Percentiles rank a stretch among this genome's conserved stretches.
phyloP scores from a whole-genome alignment of 2,329 filamentous ascomycete species.

The Seiridium unicorne region DNA sequence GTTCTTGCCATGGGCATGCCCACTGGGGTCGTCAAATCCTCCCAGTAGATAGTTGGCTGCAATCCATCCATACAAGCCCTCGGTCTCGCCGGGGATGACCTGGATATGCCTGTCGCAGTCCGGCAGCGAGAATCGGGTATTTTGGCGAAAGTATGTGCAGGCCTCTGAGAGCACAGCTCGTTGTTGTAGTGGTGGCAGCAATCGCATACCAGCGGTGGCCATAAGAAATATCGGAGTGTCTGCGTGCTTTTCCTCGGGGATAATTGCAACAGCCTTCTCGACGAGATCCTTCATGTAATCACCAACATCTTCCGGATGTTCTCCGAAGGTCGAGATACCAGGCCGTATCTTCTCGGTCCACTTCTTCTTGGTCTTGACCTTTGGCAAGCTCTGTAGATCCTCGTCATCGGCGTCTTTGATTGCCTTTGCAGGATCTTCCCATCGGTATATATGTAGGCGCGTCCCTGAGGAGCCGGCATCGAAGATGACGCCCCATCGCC shows the following conservation, averaged over 20 bases:
- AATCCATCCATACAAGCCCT: constrained; percentile 96
- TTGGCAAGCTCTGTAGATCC: constrained; percentile 69
- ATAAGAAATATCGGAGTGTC: constrained; percentile 93
- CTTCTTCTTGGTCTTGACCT: constrained; percentile 77
- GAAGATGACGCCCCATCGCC: constrained; percentile 87
- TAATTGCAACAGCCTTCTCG: constrained; percentile 74
- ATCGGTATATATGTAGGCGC: constrained; percentile 89
- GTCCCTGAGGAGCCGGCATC: constrained; percentile 98
- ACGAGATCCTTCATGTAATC: constrained; percentile 80
- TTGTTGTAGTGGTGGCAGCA: constrained; percentile 74
- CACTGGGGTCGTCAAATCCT: constrained; percentile 75
- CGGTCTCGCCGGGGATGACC: constrained; percentile 92
- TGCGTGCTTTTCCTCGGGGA: constrained; percentile 72
- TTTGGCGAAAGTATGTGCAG: constrained; percentile 75
- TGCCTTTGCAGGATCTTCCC: constrained; percentile 75
- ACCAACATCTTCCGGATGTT: constrained; percentile 73
- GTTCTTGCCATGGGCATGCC: constrained; percentile 77
- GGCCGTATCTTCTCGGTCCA: constrained; percentile 95
- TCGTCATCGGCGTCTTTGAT: constrained; percentile 57
- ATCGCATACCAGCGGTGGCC: constrained; percentile 91
- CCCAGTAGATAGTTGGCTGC: constrained; percentile 94
- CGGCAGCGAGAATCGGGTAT: constrained; percentile 81
- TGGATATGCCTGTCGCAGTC: constrained; percentile 89
- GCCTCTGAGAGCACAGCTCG: constrained; percentile 71
- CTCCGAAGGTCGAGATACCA: constrained; percentile 86